Base-by-base conservation (phyloP, 176 grass and related monocot species). In the Dactylis glomerata region DNA sequence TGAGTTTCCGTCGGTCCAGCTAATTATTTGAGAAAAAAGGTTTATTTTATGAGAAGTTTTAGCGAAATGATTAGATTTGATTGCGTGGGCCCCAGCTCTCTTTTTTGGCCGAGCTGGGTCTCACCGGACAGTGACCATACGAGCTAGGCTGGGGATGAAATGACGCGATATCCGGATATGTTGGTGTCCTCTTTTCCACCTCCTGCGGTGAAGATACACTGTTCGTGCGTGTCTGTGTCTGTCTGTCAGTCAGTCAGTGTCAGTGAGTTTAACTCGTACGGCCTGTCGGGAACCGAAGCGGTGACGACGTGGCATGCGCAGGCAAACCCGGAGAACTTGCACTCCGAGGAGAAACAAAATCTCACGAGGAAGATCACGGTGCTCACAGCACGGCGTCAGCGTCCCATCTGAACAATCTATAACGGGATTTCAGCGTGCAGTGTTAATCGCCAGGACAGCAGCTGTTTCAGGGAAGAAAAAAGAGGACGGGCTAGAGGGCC, bases 211-310 rank as follows among this genome's bases (percentile, higher is more conserved):
- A 30, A 20, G 26, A 61, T 15, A 22, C 64, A 56, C 67, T 54
- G 54, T 64, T 41, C 42, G 65, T 23, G 49, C 40, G 74, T 73
- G 54, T 24, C 46, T n/a, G n/a, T 57, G 79, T 72, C 45, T 47
- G 55, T 44, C 5, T 9, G 51, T 51, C 47, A 5, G 49, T 55
- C 51, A 17, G 47, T 56, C 54, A 65, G 30, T 62, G 57, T 77
- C 40, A 64, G 79, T 9, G 75, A 76, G 45, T 82, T 76, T 27
- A 78, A 47, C 66, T 73, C 76, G 22, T 11, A 23, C n/a, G 66
- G 4, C 41, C 30, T 81, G 69, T 81, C 85, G 57, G 68, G 76
- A 50, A 20, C 26, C 0, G 20, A 3, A 20, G 70, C 26, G 20
- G 5, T 8, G 70, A 0, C 54, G 70, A 76, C 85, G 79, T 87